Base-by-base conservation (phyloP, 129 eudicot species). In the Chrysanthemum seticuspe region DNA sequence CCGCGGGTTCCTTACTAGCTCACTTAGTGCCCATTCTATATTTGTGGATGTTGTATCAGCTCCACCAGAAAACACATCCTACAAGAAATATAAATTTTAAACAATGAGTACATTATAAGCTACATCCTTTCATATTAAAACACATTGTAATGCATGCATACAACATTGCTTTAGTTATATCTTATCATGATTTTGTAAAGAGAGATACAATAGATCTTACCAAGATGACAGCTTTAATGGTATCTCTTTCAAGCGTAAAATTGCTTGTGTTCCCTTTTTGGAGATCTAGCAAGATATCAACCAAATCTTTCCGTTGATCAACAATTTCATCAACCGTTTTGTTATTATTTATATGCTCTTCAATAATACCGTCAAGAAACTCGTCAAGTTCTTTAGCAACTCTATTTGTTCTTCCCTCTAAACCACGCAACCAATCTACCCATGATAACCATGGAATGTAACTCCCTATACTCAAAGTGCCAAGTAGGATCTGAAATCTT, bases 241-340 rank as follows among this genome's bases (percentile, higher is more conserved):
- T 67, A 15, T 82, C 86, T 44, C 70, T 74, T 10, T 78, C 72
- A 40, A 72, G 29, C 1, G 80, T 73, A 61, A 77, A 72, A 10
- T 67, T 68, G 27, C 15, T 6, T 15, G 47, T 23, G 6, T 34
- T 50, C 4, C 67, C 74, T 3, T 19, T 69, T 52, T 82, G 83
- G 74, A 70, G 12, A 29, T 82, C 83, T 15, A 82, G 83, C 68
- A 78, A 55, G 65, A 74, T 59, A 61, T 82, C 83, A 36, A 82
- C 86, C 15, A 82, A 75, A 55, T 82, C 86, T 53, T 78, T 62
- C 2, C 50, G 48, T 47, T 49, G 11, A 57, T 16, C 59, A 4
- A 53, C 23, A 16, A 16, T 29, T 29, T 7, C 31, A 7, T 19
- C 64, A 47, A 29, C 34, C 12, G 13, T 10, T 60, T 19, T 23